These are phyloP conservation scores for Discostella stelligera DNA, from an alignment of 352 stramenopile species.

Conservation along the genomic window DNA sequence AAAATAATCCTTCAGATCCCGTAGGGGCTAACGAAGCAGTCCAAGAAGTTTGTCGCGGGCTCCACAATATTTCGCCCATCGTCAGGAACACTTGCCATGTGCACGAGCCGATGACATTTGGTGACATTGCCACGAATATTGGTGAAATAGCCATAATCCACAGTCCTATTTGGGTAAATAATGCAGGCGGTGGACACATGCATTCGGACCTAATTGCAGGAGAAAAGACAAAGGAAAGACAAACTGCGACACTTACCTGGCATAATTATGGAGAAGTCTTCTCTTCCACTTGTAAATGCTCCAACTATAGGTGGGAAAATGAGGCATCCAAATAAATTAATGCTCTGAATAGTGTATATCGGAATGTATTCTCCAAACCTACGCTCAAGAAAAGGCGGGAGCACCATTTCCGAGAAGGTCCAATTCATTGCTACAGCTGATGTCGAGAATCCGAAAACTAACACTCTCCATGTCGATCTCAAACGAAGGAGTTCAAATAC, in stretches of 20 bases:
- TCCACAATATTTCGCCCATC: constrained; percentile 51
- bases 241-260: constrained; percentile 17
- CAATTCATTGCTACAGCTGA: constrained; percentile 43
- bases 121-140: constrained; percentile 42
- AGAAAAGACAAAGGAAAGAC: too few species aligned
- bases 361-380: constrained; percentile 40
- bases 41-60: constrained; percentile 33
- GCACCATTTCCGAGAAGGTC: constrained; percentile 34
- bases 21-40: constrained; percentile 29
- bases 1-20: constrained; percentile 47
- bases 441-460: constrained; percentile 43
- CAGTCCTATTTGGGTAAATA: constrained; percentile 11
- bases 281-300: constrained; percentile 31
- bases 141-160: constrained; percentile 52
- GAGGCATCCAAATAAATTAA: constrained; percentile 52
- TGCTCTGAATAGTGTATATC: constrained; percentile 55
- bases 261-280: constrained; percentile 51
- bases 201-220: background rate
- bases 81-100: constrained; percentile 55
- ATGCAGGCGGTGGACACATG: background rate
- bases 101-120: constrained; percentile 39
- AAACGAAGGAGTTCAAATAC: constrained; percentile 22
- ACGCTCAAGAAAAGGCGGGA: constrained; percentile 49
- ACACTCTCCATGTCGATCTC: constrained; percentile 40
- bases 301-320: constrained; percentile 46